These are phyloP conservation scores for Trametes elegans DNA, from an alignment of 768 basidiomycete genomes.

Conservation along the genomic window DNA sequence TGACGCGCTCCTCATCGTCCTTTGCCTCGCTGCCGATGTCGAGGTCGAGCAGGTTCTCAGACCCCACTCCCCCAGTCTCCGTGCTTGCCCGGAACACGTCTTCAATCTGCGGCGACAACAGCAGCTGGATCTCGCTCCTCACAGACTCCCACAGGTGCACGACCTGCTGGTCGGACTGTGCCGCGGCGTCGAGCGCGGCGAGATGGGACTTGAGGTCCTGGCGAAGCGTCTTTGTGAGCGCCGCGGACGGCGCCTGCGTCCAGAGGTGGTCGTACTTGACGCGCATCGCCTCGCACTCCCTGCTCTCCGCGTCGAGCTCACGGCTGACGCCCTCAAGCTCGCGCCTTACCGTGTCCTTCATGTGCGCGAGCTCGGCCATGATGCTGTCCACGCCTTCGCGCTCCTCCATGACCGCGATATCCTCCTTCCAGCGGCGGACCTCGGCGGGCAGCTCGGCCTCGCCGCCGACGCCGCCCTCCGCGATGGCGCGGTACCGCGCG, in stretches of 20 bases:
- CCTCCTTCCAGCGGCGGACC: slow-evolving; percentile 70
- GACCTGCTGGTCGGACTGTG: slow-evolving; percentile 76
- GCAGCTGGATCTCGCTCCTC: slow-evolving; percentile 56
- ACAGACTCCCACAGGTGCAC: slow-evolving; percentile 68
- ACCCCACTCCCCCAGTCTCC: slow-evolving; percentile 34
- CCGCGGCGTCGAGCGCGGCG: slow-evolving; percentile 71
- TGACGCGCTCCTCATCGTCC: slow-evolving; percentile 64
- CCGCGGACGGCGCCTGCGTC: slow-evolving; percentile 82
- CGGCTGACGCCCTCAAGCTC: slow-evolving; percentile 62
- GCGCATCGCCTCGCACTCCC: slow-evolving; percentile 86
- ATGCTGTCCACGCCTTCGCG: slow-evolving; percentile 64
- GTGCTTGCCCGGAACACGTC: slow-evolving; percentile 58
- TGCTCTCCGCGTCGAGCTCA: slow-evolving; percentile 78
- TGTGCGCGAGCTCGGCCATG: slow-evolving; percentile 53
- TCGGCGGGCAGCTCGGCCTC: slow-evolving; percentile 70
- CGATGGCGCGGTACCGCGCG: slow-evolving; percentile 66
- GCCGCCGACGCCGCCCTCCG: slow-evolving; percentile 59
- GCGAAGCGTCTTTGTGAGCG: slow-evolving; percentile 65
- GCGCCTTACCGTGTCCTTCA: slow-evolving; percentile 54
- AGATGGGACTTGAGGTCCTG: slow-evolving; percentile 79
- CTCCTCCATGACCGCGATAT: slow-evolving; percentile 68
- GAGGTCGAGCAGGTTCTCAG: slow-evolving; percentile 64
- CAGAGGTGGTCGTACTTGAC: slow-evolving; percentile 86
- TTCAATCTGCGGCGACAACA: slow-evolving; percentile 61
- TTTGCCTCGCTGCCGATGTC: slow-evolving; percentile 59